A percentile compares a stretch with the other conserved stretches of the same genome.
These are phyloP conservation scores for Aspergillus ustus DNA, from an alignment of 2,329 filamentous ascomycete species.

Conservation along the genomic window DNA sequence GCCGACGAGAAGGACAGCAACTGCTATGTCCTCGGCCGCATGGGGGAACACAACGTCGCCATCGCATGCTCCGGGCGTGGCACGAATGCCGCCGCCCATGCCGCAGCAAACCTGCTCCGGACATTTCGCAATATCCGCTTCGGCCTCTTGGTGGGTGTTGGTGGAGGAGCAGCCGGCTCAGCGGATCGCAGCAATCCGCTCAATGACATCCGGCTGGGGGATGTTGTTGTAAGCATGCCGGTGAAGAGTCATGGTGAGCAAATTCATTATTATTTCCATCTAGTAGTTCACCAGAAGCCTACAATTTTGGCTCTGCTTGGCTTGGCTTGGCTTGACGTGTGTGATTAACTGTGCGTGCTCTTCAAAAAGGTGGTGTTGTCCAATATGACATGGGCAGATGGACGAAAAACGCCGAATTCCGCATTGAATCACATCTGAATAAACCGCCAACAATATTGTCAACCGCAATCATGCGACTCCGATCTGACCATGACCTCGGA, in stretches of 20 bases:
- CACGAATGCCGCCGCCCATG: no score
- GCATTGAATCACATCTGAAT: background rate
- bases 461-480: background rate
- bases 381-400: conserved; percentile 1
- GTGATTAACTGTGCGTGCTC: background rate
- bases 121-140: background rate
- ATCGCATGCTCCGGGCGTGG: no score
- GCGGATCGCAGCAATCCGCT: background rate
- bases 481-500: no score
- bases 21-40: no score
- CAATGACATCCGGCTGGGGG: background rate
- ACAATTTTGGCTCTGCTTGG: no score
- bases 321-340: no score
- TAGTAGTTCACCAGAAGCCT: no score
- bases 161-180: background rate
- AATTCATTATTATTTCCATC: no score
- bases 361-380: background rate
- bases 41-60: no score
- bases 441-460: background rate
- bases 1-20: no score
- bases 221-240: background rate
- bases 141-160: background rate
- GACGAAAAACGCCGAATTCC: background rate
- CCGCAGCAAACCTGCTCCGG: background rate
- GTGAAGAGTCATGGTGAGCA: background rate